Evolutionary conservation across 345 rosid species (phyloP), one percentile per base, ranked within the genome.

Genomic region (Eucalyptus cladocalyx): DNA sequence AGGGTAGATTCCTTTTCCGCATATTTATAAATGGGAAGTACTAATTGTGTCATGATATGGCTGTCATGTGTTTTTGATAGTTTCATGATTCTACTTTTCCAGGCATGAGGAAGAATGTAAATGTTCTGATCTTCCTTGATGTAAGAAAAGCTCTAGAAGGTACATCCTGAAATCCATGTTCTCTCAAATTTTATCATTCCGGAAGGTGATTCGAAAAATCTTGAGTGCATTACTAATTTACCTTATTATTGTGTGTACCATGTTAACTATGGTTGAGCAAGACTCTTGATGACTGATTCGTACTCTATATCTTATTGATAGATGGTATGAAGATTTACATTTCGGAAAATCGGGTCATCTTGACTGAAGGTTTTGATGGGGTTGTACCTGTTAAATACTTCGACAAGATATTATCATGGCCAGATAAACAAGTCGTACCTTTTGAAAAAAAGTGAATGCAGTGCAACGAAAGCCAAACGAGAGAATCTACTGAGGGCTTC

Each of bases 341-440:
- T 76, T 97, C 99, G 13, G 99, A 97, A 90, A 97, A 97, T 89
- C 92, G 90, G 91, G 99, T 97, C 93, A 93, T 97, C 58, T 89
- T 97, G 92, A 97, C 98, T 6, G 99, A 97, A 92, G 99, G 99
- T 76, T 94, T 96, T 76, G 94, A 95, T 88, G 99, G 99, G 80
- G 93, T 94, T 8, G 95, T 97, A 49, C 98, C 98, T 9, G 94
- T 90, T 14, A 91, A 93, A 72, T 97, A 93, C 93, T 94, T 97
- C 8, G 94, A 95, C 86, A 96, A 95, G 94, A 95, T 96, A 12
- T 96, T 94, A 90, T 94, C 97, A 42, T 97, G 98, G 98, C 99
- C 99, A 32, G 94, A 91, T 86, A 90, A 96, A 47, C 89, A 86
- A 80, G 88, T 92, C 8, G 89, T 97, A 50, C 93, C 94, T 17